Evolutionary conservation across 2,329 filamentous ascomycete genomes (phyloP), one percentile per base, ranked within the genome.

Genomic region (Xylariales sp.): DNA sequence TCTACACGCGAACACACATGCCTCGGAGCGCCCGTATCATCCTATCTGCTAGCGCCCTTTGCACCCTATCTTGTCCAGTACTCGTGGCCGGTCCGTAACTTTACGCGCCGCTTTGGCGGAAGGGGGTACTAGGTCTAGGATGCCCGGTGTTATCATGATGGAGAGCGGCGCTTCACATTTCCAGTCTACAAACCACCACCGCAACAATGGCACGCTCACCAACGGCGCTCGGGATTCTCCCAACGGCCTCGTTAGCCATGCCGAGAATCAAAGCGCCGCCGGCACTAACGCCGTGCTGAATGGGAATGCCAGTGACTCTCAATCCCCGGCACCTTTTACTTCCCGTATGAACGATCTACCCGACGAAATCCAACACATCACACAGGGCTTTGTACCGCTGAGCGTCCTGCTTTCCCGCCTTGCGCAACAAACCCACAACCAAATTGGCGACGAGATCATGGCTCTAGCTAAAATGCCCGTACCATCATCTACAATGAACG

Each of bases 401-500:
- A 89, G 90, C 4, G 86, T 86, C 14, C 82, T 99, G 53, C 85
- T 98, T 60, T 87, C 89, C 71, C 90, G 96, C 72, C 86, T 96
- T 45, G 91, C 93, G 41, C 94, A 97, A 79, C 89, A 91, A 75
- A 93, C 92, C 56, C 94, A 94, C 80, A 93, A 93, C 77, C 88
- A 91, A 62, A 84, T 98, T 39, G 85, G 88, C 56, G 90, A 92
- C 8, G 85, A 91, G 69, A 86, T 97, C 50, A 82, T 85, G 45
- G 87, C 90, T 67, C 82, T 97, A 79, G 89, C 91, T 36, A 87
- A 90, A 65, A 88, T 93, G 76, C 88, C 90, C 32, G 75, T 90
- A 18, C 85, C 88, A 1, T 78, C 83, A 45, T 80, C 85, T 50
- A 79, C 81, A 41, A 75, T 83, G 58, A 90, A 91, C 68, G 85